Percentiles rank a stretch among this genome's conserved stretches.
Conservation (phyloP, 2,329 filamentous ascomycete genomes). For the Trichoderma hamatum region DNA sequence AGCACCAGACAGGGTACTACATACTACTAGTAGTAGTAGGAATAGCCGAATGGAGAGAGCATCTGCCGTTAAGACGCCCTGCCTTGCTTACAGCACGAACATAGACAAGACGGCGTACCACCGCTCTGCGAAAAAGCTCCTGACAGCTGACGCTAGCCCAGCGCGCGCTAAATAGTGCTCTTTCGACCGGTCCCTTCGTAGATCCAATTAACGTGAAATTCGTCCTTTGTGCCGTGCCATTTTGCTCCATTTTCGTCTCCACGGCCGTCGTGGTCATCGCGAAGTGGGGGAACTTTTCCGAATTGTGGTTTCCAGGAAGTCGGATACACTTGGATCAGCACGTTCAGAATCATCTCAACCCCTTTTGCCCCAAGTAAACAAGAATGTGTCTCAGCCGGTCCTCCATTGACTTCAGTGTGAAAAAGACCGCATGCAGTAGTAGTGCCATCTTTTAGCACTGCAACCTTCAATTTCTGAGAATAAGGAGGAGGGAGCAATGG, state of each 20-base stretch:
- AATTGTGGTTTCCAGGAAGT: slow-evolving; percentile 5
- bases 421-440: not conserved
- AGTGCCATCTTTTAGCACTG: not conserved
- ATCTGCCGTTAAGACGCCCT: not conserved
- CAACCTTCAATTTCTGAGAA: not conserved
- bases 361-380: not conserved
- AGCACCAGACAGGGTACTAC: no score
- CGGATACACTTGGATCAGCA: not conserved
- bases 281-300: slow-evolving; percentile 12
- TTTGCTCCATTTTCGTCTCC: slow-evolving; percentile 4
- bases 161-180: not conserved
- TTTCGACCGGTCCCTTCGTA: not conserved
- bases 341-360: not conserved
- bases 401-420: not conserved
- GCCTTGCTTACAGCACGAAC: not conserved
- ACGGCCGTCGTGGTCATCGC: not conserved
- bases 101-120: not conserved
- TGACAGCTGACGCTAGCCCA: slow-evolving; percentile 11
- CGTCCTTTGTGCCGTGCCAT: not conserved
- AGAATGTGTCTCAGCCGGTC: not conserved
- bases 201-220: slow-evolving; percentile 11
- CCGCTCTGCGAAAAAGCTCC: not conserved
- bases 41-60: not conserved
- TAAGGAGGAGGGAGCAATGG: not conserved
- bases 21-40: no score